phyloP scores from a whole-genome alignment of 2,329 filamentous ascomycete genomes.

The Corinectria fuckeliana region DNA sequence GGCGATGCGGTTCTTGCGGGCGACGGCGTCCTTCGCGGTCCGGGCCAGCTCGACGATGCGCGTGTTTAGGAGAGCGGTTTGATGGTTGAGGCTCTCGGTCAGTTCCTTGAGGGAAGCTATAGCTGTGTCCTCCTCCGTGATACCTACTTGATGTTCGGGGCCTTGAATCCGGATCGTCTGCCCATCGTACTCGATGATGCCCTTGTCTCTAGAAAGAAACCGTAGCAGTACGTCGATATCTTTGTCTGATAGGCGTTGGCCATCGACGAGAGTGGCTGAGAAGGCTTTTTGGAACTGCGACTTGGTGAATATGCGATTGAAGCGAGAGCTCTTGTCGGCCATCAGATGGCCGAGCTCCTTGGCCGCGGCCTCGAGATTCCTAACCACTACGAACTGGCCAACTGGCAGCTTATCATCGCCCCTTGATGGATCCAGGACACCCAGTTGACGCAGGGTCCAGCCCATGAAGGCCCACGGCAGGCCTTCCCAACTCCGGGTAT shows the following conservation, averaged over 20 bases:
- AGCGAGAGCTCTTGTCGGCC: constrained; percentile 53
- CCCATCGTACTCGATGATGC: constrained; percentile 64
- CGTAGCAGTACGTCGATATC: constrained; percentile 75
- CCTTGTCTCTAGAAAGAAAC: constrained; percentile 73
- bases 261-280: constrained; percentile 56
- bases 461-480: constrained; percentile 73
- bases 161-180: constrained; percentile 77
- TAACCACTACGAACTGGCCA: constrained; percentile 70
- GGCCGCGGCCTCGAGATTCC: constrained; percentile 66
- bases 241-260: constrained; percentile 60
- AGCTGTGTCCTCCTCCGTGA: constrained; percentile 80
- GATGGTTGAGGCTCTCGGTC: constrained; percentile 74
- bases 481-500: constrained; percentile 71
- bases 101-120: constrained; percentile 86
- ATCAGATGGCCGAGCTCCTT: constrained; percentile 58
- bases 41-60: constrained; percentile 70
- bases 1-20: constrained; percentile 73
- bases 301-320: constrained; percentile 73
- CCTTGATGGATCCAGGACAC: constrained; percentile 58
- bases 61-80: constrained; percentile 70
- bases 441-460: constrained; percentile 78
- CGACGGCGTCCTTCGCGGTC: constrained; percentile 73
- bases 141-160: constrained; percentile 54
- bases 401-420: constrained; percentile 63
- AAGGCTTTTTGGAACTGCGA: constrained; percentile 68